A percentile compares a stretch with the other conserved stretches of the same genome.
These are phyloP conservation scores for Pascua guehoae DNA, from an alignment of 1,284 basidiomycete species.

Conservation along the genomic window DNA sequence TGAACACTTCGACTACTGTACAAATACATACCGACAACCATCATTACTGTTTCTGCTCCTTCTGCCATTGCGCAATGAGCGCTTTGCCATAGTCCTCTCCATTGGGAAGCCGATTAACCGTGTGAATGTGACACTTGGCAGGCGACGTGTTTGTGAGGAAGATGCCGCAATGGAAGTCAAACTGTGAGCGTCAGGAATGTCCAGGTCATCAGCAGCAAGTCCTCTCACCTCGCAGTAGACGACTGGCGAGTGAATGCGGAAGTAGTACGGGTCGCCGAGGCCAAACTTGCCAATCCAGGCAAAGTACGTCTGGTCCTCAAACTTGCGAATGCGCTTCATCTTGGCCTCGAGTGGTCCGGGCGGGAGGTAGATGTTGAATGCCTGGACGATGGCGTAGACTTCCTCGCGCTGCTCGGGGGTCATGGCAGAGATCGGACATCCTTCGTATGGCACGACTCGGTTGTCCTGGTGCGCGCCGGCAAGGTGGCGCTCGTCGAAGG, in stretches of 20 bases:
- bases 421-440: constrained; percentile 31
- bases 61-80: constrained; percentile 23
- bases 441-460: constrained; percentile 40
- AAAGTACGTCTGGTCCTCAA: constrained; percentile 39
- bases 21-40: no score
- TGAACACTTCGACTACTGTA: no score
- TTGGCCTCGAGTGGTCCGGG: constrained; percentile 26
- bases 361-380: constrained; percentile 46
- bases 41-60: not conserved
- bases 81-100: constrained; percentile 44
- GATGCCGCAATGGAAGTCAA: constrained; percentile 5
- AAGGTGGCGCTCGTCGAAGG: constrained; percentile 44
- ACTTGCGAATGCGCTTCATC: constrained; percentile 24
- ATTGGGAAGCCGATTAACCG: constrained; percentile 42
- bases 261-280: constrained; percentile 45
- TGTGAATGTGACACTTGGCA: constrained; percentile 47
- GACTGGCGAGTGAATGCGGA: constrained; percentile 41
- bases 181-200: no score
- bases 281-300: constrained; percentile 44
- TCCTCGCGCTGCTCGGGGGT: constrained; percentile 27
- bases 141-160: constrained; percentile 47
- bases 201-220: constrained; percentile 15
- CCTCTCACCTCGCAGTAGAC: constrained; percentile 36
- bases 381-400: constrained; percentile 31
- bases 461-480: constrained; percentile 44